phyloP scores from a whole-genome alignment of 257 asterid genomes.

The Gynochthodes officinalis region DNA sequence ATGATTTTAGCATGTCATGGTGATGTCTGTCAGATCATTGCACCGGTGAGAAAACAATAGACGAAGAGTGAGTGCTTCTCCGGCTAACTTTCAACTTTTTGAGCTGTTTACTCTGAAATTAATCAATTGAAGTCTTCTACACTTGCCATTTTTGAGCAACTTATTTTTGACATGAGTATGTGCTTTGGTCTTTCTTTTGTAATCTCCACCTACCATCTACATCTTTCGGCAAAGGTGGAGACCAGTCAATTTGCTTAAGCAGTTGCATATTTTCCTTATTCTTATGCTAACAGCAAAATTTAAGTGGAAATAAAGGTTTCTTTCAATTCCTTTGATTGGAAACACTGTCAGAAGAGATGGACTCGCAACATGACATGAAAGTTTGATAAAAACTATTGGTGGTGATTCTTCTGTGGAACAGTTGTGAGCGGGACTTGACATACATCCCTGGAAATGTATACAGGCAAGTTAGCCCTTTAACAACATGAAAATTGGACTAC shows the following conservation, averaged over 20 bases:
- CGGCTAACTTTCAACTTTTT: neutral
- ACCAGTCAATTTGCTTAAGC: neutral
- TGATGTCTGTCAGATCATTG: neutral
- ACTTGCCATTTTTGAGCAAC: too few relatives aligned
- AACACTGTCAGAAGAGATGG: neutral
- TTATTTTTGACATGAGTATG: too few relatives aligned
- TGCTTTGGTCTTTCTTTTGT: neutral
- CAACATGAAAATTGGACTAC: neutral
- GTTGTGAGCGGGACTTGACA: neutral
- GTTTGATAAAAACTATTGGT: neutral
- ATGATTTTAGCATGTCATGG: neutral
- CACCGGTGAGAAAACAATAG: neutral
- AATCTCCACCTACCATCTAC: neutral
- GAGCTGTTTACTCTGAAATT: neutral
- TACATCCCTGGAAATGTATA: neutral
- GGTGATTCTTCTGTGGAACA: neutral
- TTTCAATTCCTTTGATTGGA: neutral
- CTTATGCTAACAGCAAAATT: neutral
- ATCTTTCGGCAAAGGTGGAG: neutral
- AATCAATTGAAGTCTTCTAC: neutral
- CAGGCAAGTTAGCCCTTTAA: neutral
- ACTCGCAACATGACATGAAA: neutral
- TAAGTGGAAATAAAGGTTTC: neutral
- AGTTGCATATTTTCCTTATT: neutral
- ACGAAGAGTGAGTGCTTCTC: neutral